These are phyloP conservation scores for Letharia columbiana DNA, from an alignment of 495 filamentous ascomycete genomes.

Conservation along the genomic window DNA sequence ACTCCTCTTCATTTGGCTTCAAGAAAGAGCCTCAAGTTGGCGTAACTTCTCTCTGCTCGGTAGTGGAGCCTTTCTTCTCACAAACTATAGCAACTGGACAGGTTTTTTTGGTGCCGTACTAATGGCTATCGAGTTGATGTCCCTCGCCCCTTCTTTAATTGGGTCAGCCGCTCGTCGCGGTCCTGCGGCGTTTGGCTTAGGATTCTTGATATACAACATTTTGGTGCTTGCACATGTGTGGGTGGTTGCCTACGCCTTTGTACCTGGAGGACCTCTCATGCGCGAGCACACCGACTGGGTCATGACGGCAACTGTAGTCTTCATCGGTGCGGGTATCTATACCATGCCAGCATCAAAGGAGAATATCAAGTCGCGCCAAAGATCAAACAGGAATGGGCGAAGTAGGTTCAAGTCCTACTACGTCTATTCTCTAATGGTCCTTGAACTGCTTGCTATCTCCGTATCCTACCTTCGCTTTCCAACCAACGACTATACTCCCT, in stretches of 20 bases:
- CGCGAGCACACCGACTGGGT: conserved; percentile 95
- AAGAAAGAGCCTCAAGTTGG: conserved; percentile 67
- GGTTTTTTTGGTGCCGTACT: conserved; percentile 81
- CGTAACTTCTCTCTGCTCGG: conserved; percentile 69
- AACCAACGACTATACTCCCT: conserved; percentile 79
- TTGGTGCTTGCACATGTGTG: conserved; percentile 91
- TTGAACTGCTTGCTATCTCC: conserved; percentile 72
- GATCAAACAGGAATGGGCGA: conserved; percentile 37
- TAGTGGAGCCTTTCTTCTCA: conserved; percentile 71
- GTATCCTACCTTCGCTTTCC: conserved; percentile 92
- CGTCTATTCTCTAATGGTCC: conserved; percentile 58
- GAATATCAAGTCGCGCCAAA: conserved; percentile 24
- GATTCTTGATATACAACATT: conserved; percentile 83
- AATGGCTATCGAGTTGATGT: conserved; percentile 72
- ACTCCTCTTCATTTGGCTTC: conserved; percentile 64
- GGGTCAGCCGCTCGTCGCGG: conserved; percentile 62
- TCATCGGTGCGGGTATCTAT: conserved; percentile 81
- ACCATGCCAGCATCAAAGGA: conserved; percentile 41
- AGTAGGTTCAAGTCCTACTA: conserved; percentile 58
- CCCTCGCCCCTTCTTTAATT: conserved; percentile 69
- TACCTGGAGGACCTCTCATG: conserved; percentile 90
- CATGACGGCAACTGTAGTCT: conserved; percentile 75
- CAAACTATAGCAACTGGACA: conserved; percentile 71
- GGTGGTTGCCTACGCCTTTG: conserved; percentile 98
- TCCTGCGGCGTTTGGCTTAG: conserved; percentile 73